A percentile compares a stretch with the other conserved stretches of the same genome.
Evolutionary conservation across 306 rosid genomes (phyloP).

Genomic region (Ochetophila trinervis): DNA sequence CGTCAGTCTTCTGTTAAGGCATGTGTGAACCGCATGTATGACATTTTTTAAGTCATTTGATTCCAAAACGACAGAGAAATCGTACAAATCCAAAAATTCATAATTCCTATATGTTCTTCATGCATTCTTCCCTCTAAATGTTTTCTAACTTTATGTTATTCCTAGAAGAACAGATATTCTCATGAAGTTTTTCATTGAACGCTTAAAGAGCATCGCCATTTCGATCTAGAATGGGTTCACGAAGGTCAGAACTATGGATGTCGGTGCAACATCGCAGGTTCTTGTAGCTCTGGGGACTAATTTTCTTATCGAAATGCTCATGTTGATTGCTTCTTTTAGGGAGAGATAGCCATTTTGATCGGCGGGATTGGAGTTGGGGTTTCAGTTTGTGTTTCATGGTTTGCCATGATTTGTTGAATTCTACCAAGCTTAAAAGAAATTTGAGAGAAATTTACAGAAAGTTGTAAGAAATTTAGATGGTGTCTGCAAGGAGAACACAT

Average conservation of each 20-base stretch:
- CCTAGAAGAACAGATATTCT: too few species aligned
- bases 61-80: too few species aligned
- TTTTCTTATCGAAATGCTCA: constrained; percentile 74
- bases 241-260: constrained; percentile 64
- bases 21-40: too few species aligned
- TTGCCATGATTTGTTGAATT: constrained; percentile 87
- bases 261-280: constrained; percentile 21
- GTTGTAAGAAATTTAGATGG: too few species aligned
- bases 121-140: too few species aligned
- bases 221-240: constrained; percentile 75
- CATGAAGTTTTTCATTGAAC: constrained; percentile 51
- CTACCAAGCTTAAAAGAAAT: constrained; percentile 65
- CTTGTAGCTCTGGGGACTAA: constrained; percentile 72
- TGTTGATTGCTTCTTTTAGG: constrained; percentile 84
- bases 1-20: too few species aligned
- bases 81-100: too few species aligned
- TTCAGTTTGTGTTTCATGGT: constrained; percentile 36
- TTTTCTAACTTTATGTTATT: too few species aligned
- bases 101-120: too few species aligned
- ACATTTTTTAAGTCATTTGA: too few species aligned
- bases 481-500: too few species aligned
- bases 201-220: constrained; percentile 54
- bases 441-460: too few species aligned
- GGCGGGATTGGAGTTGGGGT: not conserved
- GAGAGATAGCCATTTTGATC: constrained; percentile 33